phyloP scores from a whole-genome alignment of 805 yeast genomes.

The Myxozyma monticola region DNA sequence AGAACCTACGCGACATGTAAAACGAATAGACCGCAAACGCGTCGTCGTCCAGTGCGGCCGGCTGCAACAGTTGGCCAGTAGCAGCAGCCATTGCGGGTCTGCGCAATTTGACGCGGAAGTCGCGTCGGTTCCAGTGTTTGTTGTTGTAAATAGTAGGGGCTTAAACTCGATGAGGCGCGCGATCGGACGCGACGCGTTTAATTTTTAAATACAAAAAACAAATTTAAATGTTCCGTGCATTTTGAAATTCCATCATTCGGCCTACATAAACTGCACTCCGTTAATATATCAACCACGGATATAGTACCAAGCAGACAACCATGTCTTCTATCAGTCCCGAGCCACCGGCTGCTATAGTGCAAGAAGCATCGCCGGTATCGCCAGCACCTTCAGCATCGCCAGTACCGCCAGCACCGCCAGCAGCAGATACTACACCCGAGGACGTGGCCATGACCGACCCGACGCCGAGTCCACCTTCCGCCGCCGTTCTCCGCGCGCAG shows the following conservation, averaged over 20 bases:
- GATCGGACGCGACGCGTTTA: not conserved
- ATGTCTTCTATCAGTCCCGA: too few species aligned
- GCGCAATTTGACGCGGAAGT: not conserved
- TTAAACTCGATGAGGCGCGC: too few species aligned
- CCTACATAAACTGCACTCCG: too few species aligned
- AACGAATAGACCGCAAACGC: conserved; percentile 26
- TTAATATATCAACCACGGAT: not conserved
- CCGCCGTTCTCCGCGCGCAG: conserved; percentile 1
- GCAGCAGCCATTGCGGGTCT: not conserved
- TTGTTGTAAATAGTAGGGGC: not conserved
- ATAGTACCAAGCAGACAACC: too few species aligned
- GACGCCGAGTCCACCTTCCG: too few species aligned
- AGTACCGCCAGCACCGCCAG: not conserved
- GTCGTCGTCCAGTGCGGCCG: conserved; percentile 18
- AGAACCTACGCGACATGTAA: conserved; percentile 21
- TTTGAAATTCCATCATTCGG: too few species aligned
- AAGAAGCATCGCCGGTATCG: not conserved
- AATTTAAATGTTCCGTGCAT: too few species aligned
- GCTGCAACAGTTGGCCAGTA: too few species aligned
- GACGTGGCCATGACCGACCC: too few species aligned
- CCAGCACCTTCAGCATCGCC: not conserved
- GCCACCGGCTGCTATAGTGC: not conserved
- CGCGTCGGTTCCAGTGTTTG: not conserved
- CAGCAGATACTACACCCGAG: not conserved
- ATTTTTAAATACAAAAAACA: not conserved